Base-by-base conservation (phyloP, 164 flowering plant species). In the Aristolochia californica region DNA sequence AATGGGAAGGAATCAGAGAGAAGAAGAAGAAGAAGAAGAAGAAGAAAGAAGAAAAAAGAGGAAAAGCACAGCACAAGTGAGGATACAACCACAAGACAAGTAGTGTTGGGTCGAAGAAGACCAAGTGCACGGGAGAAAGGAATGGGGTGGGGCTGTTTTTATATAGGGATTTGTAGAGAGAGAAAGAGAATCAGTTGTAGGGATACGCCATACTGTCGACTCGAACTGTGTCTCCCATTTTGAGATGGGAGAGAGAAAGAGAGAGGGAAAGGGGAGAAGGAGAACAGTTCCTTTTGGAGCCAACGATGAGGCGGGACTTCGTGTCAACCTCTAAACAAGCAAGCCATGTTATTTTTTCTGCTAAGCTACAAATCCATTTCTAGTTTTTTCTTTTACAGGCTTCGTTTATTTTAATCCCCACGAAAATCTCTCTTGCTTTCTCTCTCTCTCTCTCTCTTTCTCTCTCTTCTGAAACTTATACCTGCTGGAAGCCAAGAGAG, bases 131-230 rank as follows among this genome's bases (percentile, higher is more conserved):
- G 69, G 66, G 60, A 65, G 73, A 61, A 49, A 47, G 66, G 52
- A 27, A 55, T 43, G 69, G 60, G 57, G 48, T 22, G 43, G 23
- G 53, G 52, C 54, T 43, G 62, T 58, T 59, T 44, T 64, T 68
- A 60, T 57, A 61, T 53, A 61, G 57, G 54, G 26, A 26, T 58
- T 26, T 48, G 12, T 48, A 34, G 43, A 20, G 65, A 59, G 60
- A 53, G 53, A 67, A 60, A 45, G 58, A 53, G 54, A 63, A 50
- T 43, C 43, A 38, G 34, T 60, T 40, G 11, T 23, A 60, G 65
- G 70, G 76, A 73, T 64, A 65, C 50, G 68, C 76, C 79, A 73
- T 71, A 63, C 74, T 61, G 78, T 71, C 72, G 61, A 24, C 65
- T 60, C 71, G 63, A 53, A 22, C n/a, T 5, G 40, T 70, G 72